Evolutionary conservation across 106 monocot genomes (phyloP).

Genomic region (Gastrodia elata): DNA sequence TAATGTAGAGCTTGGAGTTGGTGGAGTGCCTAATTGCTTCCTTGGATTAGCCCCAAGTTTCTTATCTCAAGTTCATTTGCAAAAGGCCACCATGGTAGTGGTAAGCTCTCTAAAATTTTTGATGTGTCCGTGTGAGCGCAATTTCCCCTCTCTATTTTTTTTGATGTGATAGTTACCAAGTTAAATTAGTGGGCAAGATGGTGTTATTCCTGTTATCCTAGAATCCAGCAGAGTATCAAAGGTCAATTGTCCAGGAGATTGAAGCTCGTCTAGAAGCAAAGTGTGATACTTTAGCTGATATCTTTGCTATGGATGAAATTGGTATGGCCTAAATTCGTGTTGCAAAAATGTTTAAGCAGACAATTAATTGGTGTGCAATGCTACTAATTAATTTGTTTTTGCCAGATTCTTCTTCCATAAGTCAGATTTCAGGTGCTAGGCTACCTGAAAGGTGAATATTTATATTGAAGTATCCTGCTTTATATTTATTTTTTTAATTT

Average conservation of each 20-base stretch:
- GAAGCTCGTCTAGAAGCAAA: conserved; percentile 74
- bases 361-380: neutral
- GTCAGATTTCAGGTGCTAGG: conserved; percentile 67
- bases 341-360: neutral
- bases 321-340: conserved; percentile 25
- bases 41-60: conserved; percentile 77
- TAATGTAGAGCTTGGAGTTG: conserved; percentile 65
- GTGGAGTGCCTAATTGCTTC: conserved; percentile 86
- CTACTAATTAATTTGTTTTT: conserved; percentile 8
- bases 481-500: conserved; percentile 4
- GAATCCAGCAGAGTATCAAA: conserved; percentile 81
- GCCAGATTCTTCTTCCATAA: conserved; percentile 64
- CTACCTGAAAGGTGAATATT: conserved; percentile 78
- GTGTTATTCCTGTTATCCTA: conserved; percentile 17
- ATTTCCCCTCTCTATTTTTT: neutral
- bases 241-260: conserved; percentile 62
- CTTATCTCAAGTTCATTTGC: conserved; percentile 66
- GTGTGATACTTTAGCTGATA: conserved; percentile 69
- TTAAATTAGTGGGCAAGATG: neutral
- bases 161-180: neutral
- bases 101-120: conserved; percentile 25
- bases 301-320: conserved; percentile 53
- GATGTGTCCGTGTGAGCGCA: neutral
- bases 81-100: conserved; percentile 52
- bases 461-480: neutral